Evolutionary conservation across 2,329 filamentous ascomycete species (phyloP).

Genomic region (Scedosporium dehoogii): DNA sequence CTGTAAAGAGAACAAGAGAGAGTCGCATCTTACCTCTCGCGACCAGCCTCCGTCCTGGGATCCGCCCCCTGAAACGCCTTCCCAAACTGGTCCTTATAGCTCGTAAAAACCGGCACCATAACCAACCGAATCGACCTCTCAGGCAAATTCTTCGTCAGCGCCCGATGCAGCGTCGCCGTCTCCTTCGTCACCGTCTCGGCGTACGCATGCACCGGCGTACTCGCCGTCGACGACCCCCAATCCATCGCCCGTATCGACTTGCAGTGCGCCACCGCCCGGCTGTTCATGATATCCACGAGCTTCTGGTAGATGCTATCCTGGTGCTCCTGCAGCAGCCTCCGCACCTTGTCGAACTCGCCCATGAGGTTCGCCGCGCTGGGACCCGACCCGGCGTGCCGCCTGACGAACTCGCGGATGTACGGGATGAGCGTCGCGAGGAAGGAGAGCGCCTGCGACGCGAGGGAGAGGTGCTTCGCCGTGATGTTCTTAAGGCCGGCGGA

Average conservation of each 20-base stretch:
- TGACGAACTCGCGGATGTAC: slow-evolving; percentile 82
- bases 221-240: slow-evolving; percentile 39
- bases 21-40: slow-evolving; percentile 59
- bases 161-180: slow-evolving; percentile 73
- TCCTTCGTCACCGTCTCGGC: slow-evolving; percentile 86
- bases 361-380: slow-evolving; percentile 50
- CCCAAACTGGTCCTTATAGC: slow-evolving; percentile 71
- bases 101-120: slow-evolving; percentile 75
- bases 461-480: slow-evolving; percentile 85
- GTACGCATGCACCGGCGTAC: slow-evolving; percentile 47
- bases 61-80: slow-evolving; percentile 56
- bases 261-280: slow-evolving; percentile 62
- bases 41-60: slow-evolving; percentile 57
- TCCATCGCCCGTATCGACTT: slow-evolving; percentile 64
- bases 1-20: too few species aligned
- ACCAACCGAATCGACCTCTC: slow-evolving; percentile 70
- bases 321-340: slow-evolving; percentile 76
- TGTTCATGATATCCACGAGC: slow-evolving; percentile 83
- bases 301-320: slow-evolving; percentile 88
- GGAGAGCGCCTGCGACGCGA: slow-evolving; percentile 79
- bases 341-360: slow-evolving; percentile 81
- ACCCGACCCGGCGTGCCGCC: slow-evolving; percentile 56
- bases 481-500: slow-evolving; percentile 92
- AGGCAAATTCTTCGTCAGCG: slow-evolving; percentile 71
- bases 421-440: slow-evolving; percentile 84